phyloP scores from a whole-genome alignment of 164 flowering plant genomes.

The Nymphaea colorata region DNA sequence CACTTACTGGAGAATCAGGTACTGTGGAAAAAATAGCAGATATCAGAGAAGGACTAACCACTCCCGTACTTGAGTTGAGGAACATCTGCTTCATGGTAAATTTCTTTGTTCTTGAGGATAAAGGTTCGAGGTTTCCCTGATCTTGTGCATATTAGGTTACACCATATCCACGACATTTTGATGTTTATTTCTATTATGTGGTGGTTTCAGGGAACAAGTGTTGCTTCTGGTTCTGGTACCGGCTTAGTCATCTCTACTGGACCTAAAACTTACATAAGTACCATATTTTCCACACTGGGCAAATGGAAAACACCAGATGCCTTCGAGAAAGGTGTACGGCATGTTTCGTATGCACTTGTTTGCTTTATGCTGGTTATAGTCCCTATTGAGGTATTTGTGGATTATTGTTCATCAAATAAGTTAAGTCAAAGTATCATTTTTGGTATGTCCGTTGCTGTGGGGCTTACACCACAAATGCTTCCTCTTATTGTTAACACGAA shows the following conservation, averaged over 20 bases:
- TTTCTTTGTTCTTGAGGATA: slow-evolving; percentile 1
- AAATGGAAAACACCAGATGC: slow-evolving; percentile 47
- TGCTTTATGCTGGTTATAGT: slow-evolving; percentile 40
- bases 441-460: slow-evolving; percentile 61
- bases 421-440: slow-evolving; percentile 37
- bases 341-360: slow-evolving; percentile 44
- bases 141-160: no score
- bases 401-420: slow-evolving; percentile 24
- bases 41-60: slow-evolving; percentile 38
- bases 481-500: slow-evolving; percentile 65
- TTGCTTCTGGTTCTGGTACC: slow-evolving; percentile 61
- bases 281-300: slow-evolving; percentile 49
- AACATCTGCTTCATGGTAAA: slow-evolving; percentile 81
- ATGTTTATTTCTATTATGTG: no score
- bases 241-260: slow-evolving; percentile 79
- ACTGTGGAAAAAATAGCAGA: slow-evolving; percentile 52
- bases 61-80: slow-evolving; percentile 62
- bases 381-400: slow-evolving; percentile 26
- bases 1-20: slow-evolving; percentile 77
- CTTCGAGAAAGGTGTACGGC: slow-evolving; percentile 43
- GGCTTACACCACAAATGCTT: slow-evolving; percentile 79
- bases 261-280: slow-evolving; percentile 66
- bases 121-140: no score
- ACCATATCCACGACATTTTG: no score
- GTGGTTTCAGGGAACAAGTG: slow-evolving; percentile 59